Evolutionary conservation across 2,329 filamentous ascomycete species (phyloP).

Genomic region (Spiromastix sp.): DNA sequence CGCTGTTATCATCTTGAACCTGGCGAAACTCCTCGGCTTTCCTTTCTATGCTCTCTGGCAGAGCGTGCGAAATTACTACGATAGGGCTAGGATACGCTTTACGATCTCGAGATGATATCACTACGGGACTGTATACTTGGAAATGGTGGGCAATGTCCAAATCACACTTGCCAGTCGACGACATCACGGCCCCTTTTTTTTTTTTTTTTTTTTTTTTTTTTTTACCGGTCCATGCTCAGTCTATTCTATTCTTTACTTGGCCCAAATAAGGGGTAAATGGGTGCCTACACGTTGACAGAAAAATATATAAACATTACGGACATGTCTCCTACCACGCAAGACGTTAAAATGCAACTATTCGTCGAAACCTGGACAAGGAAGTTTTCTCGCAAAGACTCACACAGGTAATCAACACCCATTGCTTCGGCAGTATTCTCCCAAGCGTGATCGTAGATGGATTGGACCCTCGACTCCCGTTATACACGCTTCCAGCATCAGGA

Average conservation of each 20-base stretch:
- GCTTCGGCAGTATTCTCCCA: slow-evolving; percentile 5
- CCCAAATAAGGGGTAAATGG: neutral
- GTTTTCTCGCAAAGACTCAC: slow-evolving; percentile 5
- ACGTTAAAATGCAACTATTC: neutral
- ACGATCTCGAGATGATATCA: no score
- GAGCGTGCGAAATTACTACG: no score
- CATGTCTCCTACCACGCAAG: slow-evolving; percentile 1
- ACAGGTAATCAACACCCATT: slow-evolving; percentile 7
- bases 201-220: no score
- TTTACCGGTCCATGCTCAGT: neutral
- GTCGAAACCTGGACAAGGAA: neutral
- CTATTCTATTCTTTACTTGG: neutral
- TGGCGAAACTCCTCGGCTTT: no score
- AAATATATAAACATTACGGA: slow-evolving; percentile 7
- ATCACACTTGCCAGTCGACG: no score
- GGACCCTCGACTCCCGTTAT: neutral
- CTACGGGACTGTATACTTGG: no score
- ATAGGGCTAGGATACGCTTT: no score
- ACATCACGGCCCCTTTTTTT: no score
- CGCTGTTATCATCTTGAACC: no score
- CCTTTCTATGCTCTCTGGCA: no score
- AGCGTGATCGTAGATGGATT: slow-evolving; percentile 2
- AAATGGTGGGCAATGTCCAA: no score
- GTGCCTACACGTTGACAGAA: neutral
- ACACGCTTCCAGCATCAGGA: slow-evolving; percentile 2